phyloP scores from a whole-genome alignment of 164 flowering plant genomes.

The Macadamia integrifolia region DNA sequence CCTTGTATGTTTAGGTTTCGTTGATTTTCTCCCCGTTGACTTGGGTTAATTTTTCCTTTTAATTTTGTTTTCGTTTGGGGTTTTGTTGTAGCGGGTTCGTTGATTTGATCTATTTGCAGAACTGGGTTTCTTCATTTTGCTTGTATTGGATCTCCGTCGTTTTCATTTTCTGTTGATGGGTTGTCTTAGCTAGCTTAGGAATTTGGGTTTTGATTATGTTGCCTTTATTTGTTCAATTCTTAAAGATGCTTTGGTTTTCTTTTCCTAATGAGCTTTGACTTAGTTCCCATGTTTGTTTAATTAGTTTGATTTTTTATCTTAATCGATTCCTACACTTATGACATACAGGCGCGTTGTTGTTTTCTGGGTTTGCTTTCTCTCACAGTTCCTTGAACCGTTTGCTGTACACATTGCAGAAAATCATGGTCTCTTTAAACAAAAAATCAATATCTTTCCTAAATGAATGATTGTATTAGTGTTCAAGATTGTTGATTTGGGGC shows the following conservation, averaged over 20 bases:
- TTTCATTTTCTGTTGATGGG: not conserved
- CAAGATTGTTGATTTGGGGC: not conserved
- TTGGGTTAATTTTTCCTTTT: not conserved
- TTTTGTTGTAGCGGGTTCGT: not conserved
- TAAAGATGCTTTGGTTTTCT: not conserved
- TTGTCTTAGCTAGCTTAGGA: constrained; percentile 1
- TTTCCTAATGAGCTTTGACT: not conserved
- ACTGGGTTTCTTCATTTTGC: not conserved
- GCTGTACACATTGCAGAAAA: not conserved
- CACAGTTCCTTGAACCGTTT: not conserved
- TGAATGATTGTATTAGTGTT: not conserved
- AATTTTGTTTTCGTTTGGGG: constrained; percentile 14
- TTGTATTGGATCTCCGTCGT: not conserved
- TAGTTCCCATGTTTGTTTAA: not conserved
- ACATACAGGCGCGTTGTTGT: not conserved
- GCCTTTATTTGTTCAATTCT: not conserved
- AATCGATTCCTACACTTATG: not conserved
- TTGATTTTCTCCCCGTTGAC: constrained; percentile 13
- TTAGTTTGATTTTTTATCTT: not conserved
- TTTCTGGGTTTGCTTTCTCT: not conserved
- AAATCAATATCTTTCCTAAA: not conserved
- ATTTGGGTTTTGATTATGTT: not conserved
- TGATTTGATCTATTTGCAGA: not conserved
- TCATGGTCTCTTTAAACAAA: not conserved
- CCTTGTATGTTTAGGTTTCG: constrained; percentile 41